A percentile compares a stretch with the other conserved stretches of the same genome.
These are phyloP conservation scores for Gossypium davidsonii DNA, from an alignment of 441 rosid species.

Conservation along the genomic window DNA sequence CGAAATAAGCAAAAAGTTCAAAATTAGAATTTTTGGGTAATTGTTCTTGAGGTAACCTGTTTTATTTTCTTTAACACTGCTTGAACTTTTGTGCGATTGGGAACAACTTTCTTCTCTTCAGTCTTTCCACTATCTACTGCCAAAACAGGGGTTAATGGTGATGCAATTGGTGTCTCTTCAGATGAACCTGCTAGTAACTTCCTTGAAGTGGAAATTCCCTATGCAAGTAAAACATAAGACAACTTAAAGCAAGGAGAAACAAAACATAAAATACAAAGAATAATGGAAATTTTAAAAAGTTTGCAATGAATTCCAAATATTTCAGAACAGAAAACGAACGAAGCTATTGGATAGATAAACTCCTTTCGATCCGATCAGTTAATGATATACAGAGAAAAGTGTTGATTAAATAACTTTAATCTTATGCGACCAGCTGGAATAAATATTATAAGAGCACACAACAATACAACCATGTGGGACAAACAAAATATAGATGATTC, in stretches of 20 bases:
- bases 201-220: constrained; percentile 73
- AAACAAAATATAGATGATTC: not conserved
- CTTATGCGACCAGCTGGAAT: not conserved
- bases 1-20: not conserved
- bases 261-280: not conserved
- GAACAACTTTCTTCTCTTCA: constrained; percentile 52
- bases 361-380: not conserved
- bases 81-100: constrained; percentile 65
- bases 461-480: not conserved
- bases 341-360: not conserved
- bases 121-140: constrained; percentile 44
- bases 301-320: not conserved
- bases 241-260: not conserved
- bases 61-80: constrained; percentile 79
- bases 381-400: not conserved
- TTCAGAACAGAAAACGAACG: not conserved
- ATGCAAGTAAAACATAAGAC: constrained; percentile 16
- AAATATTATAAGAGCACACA: not conserved
- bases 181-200: constrained; percentile 39
- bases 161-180: constrained; percentile 48
- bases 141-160: constrained; percentile 66
- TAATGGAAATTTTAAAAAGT: not conserved
- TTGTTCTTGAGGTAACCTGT: constrained; percentile 34
- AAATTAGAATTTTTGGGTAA: not conserved
- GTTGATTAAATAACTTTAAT: not conserved